phyloP scores from a whole-genome alignment of 208 protist species.

The Novymonas esmeraldas region DNA sequence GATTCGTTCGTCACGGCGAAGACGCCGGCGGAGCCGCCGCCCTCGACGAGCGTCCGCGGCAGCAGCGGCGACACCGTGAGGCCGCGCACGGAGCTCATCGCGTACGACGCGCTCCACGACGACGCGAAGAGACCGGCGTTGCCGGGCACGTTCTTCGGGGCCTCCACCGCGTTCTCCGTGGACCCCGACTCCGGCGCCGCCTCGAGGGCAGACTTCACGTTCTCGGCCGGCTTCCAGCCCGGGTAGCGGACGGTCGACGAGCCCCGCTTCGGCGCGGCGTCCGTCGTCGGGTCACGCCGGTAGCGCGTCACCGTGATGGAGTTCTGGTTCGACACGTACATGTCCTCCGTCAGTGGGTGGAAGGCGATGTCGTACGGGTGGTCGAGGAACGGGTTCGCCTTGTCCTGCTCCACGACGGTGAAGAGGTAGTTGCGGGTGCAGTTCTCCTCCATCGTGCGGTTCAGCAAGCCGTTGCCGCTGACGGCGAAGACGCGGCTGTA shows the following conservation, averaged over 20 bases:
- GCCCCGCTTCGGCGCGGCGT: constrained; percentile 10
- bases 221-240: constrained; percentile 48
- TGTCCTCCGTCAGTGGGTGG: constrained; percentile 61
- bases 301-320: constrained; percentile 82
- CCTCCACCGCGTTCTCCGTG: constrained; percentile 2
- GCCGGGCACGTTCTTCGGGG: constrained; percentile 29
- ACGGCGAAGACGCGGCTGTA: constrained; percentile 89
- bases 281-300: constrained; percentile 23
- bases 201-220: constrained; percentile 44
- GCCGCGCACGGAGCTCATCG: constrained; percentile 78
- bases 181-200: constrained; percentile 7
- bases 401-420: constrained; percentile 60
- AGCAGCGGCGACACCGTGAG: constrained; percentile 78
- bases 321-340: constrained; percentile 91
- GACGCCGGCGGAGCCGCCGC: constrained; percentile 47
- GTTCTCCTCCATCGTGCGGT: constrained; percentile 62
- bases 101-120: constrained; percentile 70
- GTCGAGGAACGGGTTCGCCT: constrained; percentile 77
- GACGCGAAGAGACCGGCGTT: constrained; percentile 81
- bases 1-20: constrained; percentile 48
- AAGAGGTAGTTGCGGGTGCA: constrained; percentile 88
- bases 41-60: constrained; percentile 71
- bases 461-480: constrained; percentile 87
- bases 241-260: constrained; percentile 1
- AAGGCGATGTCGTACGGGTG: constrained; percentile 89